Evolutionary conservation across 352 stramenopile species (phyloP), one percentile per base, ranked within the genome.

Genomic region (Globisporangium irregulare): DNA sequence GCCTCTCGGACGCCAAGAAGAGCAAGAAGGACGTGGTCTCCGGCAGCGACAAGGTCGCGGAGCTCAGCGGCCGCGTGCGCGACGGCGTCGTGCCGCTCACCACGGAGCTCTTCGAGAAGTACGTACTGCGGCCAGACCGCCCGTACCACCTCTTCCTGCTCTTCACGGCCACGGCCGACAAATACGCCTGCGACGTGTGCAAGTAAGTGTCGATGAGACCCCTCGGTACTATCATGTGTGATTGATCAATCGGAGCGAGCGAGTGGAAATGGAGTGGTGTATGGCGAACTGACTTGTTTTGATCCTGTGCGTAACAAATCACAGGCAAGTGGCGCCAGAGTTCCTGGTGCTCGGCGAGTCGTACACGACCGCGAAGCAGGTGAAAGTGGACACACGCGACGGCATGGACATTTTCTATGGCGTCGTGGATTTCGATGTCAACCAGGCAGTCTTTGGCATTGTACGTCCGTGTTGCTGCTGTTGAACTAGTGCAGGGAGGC

Each of bases 91-190:
- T 95, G 43, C 62, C 77, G 51, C 86, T 95, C 58, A 82, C 72
- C 15, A 69, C 43, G 61, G 81, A 91, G 2, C 72, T 76, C 22
- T 95, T 89, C 70, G 69, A 78, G 12, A 75, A 83, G 64, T 82
- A 86, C 34, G 85, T 80, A 18, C 54, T 82, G 60, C 83, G 83
- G 1, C 80, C 87, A 0, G 85, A 94, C 57, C 86, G 87, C 34
- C 87, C 87, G 56, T 95, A 94, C 74, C 87, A 95, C 64, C 54
- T 93, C 27, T 74, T 95, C 62, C 66, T 94, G 53, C 70, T 95
- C 46, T 90, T 92, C 73, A 95, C 87, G 53, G 83, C 84, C n/a
- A 76, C 79, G 8, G 77, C 75, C 15, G 80, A 87, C 61, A 92
- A 94, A 68, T 92, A 86, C 71, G 81, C 78, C 38, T 95, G 87